Evolutionary conservation across 345 rosid species (phyloP).

Genomic region (Brassica juncea): DNA sequence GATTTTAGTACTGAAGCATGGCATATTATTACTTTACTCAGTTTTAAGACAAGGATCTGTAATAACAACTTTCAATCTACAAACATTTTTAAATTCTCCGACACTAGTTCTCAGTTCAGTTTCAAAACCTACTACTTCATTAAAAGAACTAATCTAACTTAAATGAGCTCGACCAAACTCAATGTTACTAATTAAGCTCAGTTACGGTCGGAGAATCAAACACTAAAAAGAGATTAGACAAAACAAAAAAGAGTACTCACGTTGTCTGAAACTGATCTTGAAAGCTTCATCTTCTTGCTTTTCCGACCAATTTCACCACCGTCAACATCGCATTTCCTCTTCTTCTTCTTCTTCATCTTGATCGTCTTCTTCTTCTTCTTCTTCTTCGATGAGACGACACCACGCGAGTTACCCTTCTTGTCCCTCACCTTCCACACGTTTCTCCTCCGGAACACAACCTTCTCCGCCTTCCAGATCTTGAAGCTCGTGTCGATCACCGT

Average conservation of each 20-base stretch:
- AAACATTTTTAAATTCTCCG: background rate
- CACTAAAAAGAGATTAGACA: background rate
- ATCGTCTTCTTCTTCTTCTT: conserved; percentile 4
- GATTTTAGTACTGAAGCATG: background rate
- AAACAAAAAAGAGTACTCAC: background rate
- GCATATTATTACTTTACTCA: background rate
- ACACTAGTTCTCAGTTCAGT: background rate
- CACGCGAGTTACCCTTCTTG: conserved; percentile 66
- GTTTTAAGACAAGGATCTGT: conserved; percentile 3
- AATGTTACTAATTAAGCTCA: background rate
- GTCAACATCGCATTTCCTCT: conserved; percentile 50
- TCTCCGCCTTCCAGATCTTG: conserved; percentile 80
- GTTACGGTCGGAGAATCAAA: background rate
- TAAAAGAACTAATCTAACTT: background rate
- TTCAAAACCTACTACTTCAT: background rate
- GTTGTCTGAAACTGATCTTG: conserved; percentile 18
- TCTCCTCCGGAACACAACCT: conserved; percentile 69
- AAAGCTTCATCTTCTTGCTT: conserved; percentile 56
- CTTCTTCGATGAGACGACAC: conserved; percentile 46
- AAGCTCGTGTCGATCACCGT: conserved; percentile 91
- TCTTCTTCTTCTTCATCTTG: conserved; percentile 31
- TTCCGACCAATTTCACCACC: conserved; percentile 38
- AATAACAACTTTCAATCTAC: background rate
- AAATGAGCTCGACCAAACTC: background rate
- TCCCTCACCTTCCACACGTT: conserved; percentile 87